Conservation (phyloP, 2,329 filamentous ascomycete genomes). For the Alternaria arbusti region DNA sequence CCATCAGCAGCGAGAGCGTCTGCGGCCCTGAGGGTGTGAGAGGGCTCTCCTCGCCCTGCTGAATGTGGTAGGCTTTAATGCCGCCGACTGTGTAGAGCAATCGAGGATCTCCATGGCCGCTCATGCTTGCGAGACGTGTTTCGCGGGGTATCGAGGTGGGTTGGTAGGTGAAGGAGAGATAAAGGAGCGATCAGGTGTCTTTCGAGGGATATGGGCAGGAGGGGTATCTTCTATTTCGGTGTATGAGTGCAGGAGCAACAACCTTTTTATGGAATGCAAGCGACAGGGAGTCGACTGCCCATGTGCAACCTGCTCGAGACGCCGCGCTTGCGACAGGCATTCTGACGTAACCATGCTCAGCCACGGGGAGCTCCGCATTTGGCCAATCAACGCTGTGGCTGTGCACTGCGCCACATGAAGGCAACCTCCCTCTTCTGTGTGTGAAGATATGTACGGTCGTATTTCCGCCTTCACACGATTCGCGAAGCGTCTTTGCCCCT, state of each 20-base stretch:
- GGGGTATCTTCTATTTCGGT: conserved; percentile 22
- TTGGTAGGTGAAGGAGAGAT: not conserved
- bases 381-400: conserved; percentile 11
- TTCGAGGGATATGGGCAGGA: conserved; percentile 1
- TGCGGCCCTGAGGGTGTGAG: conserved; percentile 87
- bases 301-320: conserved; percentile 18
- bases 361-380: not conserved
- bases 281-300: conserved; percentile 7
- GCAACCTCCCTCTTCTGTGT: not conserved
- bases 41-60: conserved; percentile 81
- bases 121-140: conserved; percentile 44
- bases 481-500: not conserved
- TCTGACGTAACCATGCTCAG: not conserved
- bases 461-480: not conserved
- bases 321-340: conserved; percentile 16
- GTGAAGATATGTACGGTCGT: not conserved
- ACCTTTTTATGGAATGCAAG: conserved; percentile 20
- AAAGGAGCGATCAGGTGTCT: not conserved
- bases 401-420: conserved; percentile 2
- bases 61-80: conserved; percentile 89
- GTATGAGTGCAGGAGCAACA: conserved; percentile 4
- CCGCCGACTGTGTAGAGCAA: conserved; percentile 71
- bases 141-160: conserved; percentile 14
- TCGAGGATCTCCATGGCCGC: conserved; percentile 61
- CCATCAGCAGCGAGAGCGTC: conserved; percentile 93